Conservation (phyloP, 306 rosid genomes). For the Castanea mollissima region DNA sequence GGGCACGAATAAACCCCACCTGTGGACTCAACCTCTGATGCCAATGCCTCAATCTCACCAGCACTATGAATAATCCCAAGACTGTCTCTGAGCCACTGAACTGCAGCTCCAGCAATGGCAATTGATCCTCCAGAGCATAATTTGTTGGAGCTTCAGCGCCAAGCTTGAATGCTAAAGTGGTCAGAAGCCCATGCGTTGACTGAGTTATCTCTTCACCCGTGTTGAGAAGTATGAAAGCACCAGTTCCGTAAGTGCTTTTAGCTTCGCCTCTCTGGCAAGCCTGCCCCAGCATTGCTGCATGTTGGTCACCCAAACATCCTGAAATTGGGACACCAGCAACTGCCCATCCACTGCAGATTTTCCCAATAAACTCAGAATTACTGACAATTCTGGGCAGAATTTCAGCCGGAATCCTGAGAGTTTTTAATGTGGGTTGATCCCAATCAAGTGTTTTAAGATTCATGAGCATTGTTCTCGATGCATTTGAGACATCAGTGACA, state of each 20-base stretch:
- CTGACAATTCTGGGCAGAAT: constrained; percentile 79
- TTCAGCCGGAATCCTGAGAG: constrained; percentile 54
- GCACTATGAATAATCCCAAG: constrained; percentile 74
- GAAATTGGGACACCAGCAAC: constrained; percentile 67
- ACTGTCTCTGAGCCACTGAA: constrained; percentile 91
- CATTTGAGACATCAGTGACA: constrained; percentile 85
- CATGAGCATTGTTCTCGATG: constrained; percentile 91
- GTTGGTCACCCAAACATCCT: constrained; percentile 94
- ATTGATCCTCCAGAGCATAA: constrained; percentile 90
- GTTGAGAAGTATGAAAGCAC: constrained; percentile 87
- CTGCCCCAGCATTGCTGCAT: constrained; percentile 91
- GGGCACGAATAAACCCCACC: constrained; percentile 94
- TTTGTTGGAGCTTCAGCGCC: constrained; percentile 61
- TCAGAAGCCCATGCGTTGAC: constrained; percentile 76
- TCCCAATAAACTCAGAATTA: constrained; percentile 76
- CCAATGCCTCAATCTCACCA: constrained; percentile 65
- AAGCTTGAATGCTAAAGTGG: constrained; percentile 80
- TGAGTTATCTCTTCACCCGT: constrained; percentile 60
- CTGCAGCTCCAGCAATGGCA: constrained; percentile 98
- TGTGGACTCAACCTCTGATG: constrained; percentile 53
- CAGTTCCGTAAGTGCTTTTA: constrained; percentile 89
- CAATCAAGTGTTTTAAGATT: constrained; percentile 72
- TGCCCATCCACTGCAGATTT: constrained; percentile 66
- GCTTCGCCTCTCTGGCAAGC: constrained; percentile 81
- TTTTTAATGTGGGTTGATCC: constrained; percentile 57